phyloP scores from a whole-genome alignment of 1,139 yeast species.

The Suhomyces yuchorum region DNA sequence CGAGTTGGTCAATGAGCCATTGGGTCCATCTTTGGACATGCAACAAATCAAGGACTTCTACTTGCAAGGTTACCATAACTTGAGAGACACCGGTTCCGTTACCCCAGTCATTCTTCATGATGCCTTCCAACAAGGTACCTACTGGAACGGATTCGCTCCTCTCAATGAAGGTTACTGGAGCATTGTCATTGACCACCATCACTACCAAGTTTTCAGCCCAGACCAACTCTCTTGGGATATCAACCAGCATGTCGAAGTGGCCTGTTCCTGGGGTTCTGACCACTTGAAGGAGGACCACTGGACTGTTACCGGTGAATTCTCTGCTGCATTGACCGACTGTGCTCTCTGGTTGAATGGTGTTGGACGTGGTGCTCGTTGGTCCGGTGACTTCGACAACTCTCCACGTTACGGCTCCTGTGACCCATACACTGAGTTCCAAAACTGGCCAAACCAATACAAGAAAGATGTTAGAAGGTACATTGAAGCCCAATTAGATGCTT shows the following conservation, averaged over 20 bases:
- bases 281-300: constrained; percentile 62
- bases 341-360: constrained; percentile 91
- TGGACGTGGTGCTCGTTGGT: constrained; percentile 83
- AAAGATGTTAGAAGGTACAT: constrained; percentile 65
- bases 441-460: constrained; percentile 65
- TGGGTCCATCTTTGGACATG: constrained; percentile 69
- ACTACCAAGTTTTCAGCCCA: constrained; percentile 80
- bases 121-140: constrained; percentile 64
- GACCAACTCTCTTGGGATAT: constrained; percentile 58
- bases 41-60: constrained; percentile 59
- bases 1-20: constrained; percentile 87
- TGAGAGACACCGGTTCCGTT: constrained; percentile 51
- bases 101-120: constrained; percentile 68
- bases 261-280: constrained; percentile 62
- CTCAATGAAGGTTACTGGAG: constrained; percentile 51
- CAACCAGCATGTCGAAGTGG: constrained; percentile 62
- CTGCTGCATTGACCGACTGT: constrained; percentile 94
- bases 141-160: constrained; percentile 61
- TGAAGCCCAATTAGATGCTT: constrained; percentile 91
- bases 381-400: constrained; percentile 60
- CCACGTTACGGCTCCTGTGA: constrained; percentile 66
- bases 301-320: constrained; percentile 88
- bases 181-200: constrained; percentile 85
- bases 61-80: constrained; percentile 52
- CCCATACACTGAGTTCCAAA: constrained; percentile 51